Conservation (phyloP, 2,329 filamentous ascomycete genomes). For the Xylariaceae sp. region DNA sequence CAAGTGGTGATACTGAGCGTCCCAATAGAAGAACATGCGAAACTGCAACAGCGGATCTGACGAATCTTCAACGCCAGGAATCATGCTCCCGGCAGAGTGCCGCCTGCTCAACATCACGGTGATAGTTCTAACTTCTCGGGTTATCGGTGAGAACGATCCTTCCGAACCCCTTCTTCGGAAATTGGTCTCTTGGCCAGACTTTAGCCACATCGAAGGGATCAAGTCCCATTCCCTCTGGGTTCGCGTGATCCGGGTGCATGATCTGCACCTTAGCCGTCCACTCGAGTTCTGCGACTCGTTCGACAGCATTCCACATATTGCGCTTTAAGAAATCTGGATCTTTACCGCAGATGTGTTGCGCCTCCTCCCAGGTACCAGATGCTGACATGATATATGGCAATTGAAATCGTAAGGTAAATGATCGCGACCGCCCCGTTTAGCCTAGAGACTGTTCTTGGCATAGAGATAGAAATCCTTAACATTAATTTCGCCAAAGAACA, state of each 20-base stretch:
- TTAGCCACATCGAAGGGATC: conserved; percentile 53
- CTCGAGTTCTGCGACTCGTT: conserved; percentile 47
- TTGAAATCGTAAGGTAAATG: no score
- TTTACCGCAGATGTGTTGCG: conserved; percentile 41
- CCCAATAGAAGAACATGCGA: conserved; percentile 47
- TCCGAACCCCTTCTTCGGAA: conserved; percentile 47
- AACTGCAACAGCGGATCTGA: conserved; percentile 46
- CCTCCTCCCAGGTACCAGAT: conserved; percentile 42
- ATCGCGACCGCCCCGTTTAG: no score
- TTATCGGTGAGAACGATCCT: conserved; percentile 50
- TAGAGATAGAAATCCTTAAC: no score
- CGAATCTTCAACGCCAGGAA: conserved; percentile 47
- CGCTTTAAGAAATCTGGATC: conserved; percentile 50
- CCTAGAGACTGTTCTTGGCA: no score
- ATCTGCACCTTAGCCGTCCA: conserved; percentile 56
- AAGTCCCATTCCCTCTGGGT: conserved; percentile 47
- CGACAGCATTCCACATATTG: conserved; percentile 53
- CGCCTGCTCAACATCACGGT: conserved; percentile 47
- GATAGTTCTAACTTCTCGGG: conserved; percentile 41
- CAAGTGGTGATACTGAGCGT: conserved; percentile 49
- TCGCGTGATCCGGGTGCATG: conserved; percentile 52
- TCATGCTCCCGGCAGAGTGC: conserved; percentile 48
- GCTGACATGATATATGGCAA: no score
- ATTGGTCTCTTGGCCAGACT: conserved; percentile 46
- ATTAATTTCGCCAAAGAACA: no score